Evolutionary conservation across 495 filamentous ascomycete genomes (phyloP).

Genomic region (Penicillium odoratum): DNA sequence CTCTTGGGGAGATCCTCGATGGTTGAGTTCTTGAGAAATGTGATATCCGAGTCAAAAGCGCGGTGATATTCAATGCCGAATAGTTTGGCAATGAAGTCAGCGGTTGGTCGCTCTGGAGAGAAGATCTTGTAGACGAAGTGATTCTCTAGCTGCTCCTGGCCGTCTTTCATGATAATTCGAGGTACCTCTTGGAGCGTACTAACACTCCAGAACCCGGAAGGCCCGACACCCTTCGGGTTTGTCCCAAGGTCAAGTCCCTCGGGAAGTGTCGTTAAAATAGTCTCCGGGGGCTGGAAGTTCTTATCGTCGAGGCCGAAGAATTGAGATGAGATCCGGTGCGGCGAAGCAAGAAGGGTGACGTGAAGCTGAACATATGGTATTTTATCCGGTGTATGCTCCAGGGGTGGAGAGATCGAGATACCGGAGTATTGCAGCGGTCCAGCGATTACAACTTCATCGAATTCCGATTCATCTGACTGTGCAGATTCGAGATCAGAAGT

Average conservation of each 20-base stretch:
- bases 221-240: constrained; percentile 59
- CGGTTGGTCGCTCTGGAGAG: constrained; percentile 67
- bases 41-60: constrained; percentile 8
- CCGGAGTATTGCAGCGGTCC: constrained; percentile 73
- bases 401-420: constrained; percentile 55
- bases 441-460: constrained; percentile 80
- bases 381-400: constrained; percentile 59
- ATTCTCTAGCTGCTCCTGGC: constrained; percentile 29
- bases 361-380: constrained; percentile 83
- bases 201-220: constrained; percentile 82
- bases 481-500: constrained; percentile 21
- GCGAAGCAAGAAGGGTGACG: constrained; percentile 85
- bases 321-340: constrained; percentile 61
- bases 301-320: constrained; percentile 67
- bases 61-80: constrained; percentile 31
- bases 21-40: constrained; percentile 21
- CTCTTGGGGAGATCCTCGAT: constrained; percentile 39
- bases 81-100: constrained; percentile 58
- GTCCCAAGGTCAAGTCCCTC: constrained; percentile 50
- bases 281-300: constrained; percentile 57
- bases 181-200: constrained; percentile 67
- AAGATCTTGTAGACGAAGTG: constrained; percentile 98
- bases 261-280: constrained; percentile 82
- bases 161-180: constrained; percentile 50
- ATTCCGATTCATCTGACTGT: constrained; percentile 42